Conservation (phyloP, 2,329 filamentous ascomycete genomes). For the Zymoseptoria passerinii region DNA sequence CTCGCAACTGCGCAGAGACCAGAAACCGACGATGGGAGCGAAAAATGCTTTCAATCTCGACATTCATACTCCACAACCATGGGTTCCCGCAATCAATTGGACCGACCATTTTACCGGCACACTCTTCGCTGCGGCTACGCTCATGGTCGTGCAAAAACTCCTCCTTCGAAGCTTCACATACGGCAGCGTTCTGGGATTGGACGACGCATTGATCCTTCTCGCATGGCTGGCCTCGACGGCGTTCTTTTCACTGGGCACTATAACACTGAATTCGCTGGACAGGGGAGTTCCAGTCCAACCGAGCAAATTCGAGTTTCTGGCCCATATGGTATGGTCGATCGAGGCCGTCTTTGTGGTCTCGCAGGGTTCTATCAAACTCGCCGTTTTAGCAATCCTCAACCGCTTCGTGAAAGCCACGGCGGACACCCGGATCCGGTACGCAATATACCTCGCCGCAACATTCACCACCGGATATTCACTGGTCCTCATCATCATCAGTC, state of each 20-base stretch:
- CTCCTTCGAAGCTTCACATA: constrained; percentile 24
- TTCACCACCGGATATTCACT: not conserved
- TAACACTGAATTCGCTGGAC: constrained; percentile 21
- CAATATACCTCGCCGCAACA: not conserved
- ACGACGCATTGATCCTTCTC: constrained; percentile 19
- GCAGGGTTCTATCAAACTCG: not conserved
- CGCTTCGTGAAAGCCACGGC: not conserved
- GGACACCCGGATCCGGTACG: not conserved
- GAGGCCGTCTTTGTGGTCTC: constrained; percentile 28
- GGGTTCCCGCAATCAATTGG: constrained; percentile 15
- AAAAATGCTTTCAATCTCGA: not conserved
- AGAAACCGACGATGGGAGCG: too few relatives aligned
- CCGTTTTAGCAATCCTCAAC: not conserved
- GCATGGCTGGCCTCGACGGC: constrained; percentile 9
- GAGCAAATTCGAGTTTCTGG: constrained; percentile 14
- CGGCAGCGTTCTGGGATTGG: constrained; percentile 24
- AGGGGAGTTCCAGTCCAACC: constrained; percentile 33
- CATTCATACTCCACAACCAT: not conserved
- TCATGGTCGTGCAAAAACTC: constrained; percentile 22
- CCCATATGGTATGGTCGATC: constrained; percentile 21
- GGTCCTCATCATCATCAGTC: not conserved
- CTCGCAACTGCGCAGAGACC: too few relatives aligned
- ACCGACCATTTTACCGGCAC: constrained; percentile 25
- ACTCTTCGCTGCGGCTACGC: constrained; percentile 20
- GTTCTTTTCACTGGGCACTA: constrained; percentile 19